These are phyloP conservation scores for Serendipita indica DNA, from an alignment of 768 basidiomycete species.

Conservation along the genomic window DNA sequence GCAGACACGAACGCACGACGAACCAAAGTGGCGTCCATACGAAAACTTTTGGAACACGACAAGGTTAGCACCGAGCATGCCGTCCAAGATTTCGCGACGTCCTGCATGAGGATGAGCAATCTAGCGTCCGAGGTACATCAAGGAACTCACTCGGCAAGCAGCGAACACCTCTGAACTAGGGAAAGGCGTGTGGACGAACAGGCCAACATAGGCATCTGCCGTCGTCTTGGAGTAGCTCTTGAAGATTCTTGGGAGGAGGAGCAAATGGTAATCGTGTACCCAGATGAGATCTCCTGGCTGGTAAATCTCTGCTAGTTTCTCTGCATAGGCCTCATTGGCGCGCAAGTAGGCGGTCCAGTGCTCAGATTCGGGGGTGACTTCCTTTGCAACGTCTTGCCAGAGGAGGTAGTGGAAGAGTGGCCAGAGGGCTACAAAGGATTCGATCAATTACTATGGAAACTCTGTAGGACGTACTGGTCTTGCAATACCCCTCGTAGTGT, in stretches of 20 bases:
- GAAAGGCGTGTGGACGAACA: slow-evolving; percentile 98
- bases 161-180: slow-evolving; percentile 92
- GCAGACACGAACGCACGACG: slow-evolving; percentile 89
- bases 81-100: slow-evolving; percentile 87
- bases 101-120: slow-evolving; percentile 24
- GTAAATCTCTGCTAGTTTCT: slow-evolving; percentile 58
- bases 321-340: slow-evolving; percentile 76
- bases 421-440: slow-evolving; percentile 60
- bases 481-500: slow-evolving; percentile 97
- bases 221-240: slow-evolving; percentile 62
- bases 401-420: slow-evolving; percentile 96
- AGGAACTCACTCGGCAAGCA: slow-evolving; percentile 64
- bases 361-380: slow-evolving; percentile 67
- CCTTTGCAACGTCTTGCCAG: slow-evolving; percentile 90
- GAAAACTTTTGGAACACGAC: slow-evolving; percentile 98
- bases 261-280: slow-evolving; percentile 92
- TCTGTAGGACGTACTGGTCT: slow-evolving; percentile 56
- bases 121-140: slow-evolving; percentile 2
- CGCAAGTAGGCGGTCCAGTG: slow-evolving; percentile 69
- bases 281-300: slow-evolving; percentile 82
- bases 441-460: slow-evolving; percentile 6
- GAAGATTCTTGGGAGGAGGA: slow-evolving; percentile 52
- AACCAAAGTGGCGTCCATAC: slow-evolving; percentile 87
- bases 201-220: slow-evolving; percentile 51
- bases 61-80: slow-evolving; percentile 93